A percentile compares a stretch with the other conserved stretches of the same genome.
phyloP scores from a whole-genome alignment of 306 rosid genomes.

The Rubus parviflorus region DNA sequence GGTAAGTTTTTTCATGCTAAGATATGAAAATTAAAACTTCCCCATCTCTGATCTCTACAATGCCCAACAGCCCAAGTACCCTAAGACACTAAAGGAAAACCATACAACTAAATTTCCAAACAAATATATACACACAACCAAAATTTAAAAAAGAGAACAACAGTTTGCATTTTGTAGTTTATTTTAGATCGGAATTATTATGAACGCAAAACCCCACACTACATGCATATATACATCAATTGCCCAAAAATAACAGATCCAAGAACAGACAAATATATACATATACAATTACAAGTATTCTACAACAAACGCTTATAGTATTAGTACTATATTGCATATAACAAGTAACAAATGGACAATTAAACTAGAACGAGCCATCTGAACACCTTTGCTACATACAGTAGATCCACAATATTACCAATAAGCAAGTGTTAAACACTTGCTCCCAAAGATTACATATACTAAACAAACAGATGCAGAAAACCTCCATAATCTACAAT shows the following conservation, averaged over 20 bases:
- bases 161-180: background rate
- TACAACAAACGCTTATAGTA: background rate
- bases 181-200: background rate
- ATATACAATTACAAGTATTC: background rate
- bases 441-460: background rate
- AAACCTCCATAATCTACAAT: too few relatives aligned
- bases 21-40: background rate
- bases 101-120: background rate
- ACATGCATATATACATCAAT: background rate
- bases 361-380: background rate
- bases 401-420: conserved; percentile 14
- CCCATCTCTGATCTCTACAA: background rate
- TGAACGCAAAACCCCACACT: background rate
- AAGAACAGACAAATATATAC: background rate
- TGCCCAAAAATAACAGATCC: background rate
- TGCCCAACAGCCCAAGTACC: background rate
- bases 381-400: background rate
- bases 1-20: background rate
- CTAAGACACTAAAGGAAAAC: background rate
- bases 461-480: background rate
- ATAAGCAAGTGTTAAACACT: background rate
- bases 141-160: background rate
- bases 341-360: background rate
- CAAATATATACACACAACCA: background rate
- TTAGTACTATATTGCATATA: background rate